These are phyloP conservation scores for Physaria fendleri DNA, from an alignment of 345 rosid species.

Conservation along the genomic window DNA sequence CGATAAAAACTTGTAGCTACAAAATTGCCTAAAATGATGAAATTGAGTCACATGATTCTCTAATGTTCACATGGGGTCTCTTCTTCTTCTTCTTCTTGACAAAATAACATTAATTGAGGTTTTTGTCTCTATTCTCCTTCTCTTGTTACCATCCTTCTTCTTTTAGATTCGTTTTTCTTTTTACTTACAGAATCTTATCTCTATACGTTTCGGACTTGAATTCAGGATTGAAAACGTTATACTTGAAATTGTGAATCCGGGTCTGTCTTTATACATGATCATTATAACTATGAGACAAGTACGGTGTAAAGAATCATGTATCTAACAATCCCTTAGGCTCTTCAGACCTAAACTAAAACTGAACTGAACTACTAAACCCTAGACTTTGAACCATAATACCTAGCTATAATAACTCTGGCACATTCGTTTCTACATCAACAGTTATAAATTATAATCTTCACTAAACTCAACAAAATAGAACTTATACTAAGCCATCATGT, in stretches of 20 bases:
- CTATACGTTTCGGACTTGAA: neutral
- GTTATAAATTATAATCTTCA: neutral
- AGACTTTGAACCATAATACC: neutral
- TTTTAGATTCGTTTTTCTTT: conserved; percentile 17
- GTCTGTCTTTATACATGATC: no score
- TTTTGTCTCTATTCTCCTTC: conserved; percentile 28
- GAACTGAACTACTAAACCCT: neutral
- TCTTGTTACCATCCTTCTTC: conserved; percentile 6
- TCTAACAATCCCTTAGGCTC: no score
- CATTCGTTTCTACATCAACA: neutral
- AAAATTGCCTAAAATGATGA: conserved; percentile 19
- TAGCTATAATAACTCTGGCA: neutral
- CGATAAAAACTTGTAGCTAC: conserved; percentile 2
- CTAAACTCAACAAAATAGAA: neutral
- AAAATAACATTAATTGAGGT: conserved; percentile 25
- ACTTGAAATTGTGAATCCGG: no score
- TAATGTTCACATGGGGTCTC: conserved; percentile 37
- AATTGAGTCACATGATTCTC: conserved; percentile 29
- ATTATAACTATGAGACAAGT: no score
- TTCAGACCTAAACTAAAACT: neutral
- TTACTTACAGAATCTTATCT: neutral
- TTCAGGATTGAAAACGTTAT: neutral
- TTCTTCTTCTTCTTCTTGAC: conserved; percentile 30
- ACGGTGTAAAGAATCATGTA: no score
- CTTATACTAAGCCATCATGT: neutral